phyloP scores from a whole-genome alignment of 192 early-diverging fungal genomes.

The Backusella psychrophila region DNA sequence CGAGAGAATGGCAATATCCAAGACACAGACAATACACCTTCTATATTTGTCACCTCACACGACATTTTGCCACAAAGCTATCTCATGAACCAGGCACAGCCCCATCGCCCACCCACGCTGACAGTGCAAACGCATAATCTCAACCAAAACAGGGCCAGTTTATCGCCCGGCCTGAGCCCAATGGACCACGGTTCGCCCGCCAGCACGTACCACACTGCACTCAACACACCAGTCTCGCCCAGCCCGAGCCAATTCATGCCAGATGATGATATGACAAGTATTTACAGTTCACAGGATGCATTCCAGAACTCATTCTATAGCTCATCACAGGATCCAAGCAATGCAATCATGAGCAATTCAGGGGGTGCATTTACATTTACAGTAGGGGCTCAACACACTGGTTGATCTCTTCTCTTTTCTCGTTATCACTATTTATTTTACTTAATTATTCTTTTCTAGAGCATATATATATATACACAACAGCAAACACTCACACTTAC shows the following conservation, averaged over 20 bases:
- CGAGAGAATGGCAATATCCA: neutral
- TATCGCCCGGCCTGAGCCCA: neutral
- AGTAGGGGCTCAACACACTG: neutral
- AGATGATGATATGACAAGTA: conserved; percentile 20
- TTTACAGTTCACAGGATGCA: conserved; percentile 8
- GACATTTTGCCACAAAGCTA: conserved; percentile 36
- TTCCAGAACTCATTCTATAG: conserved; percentile 1
- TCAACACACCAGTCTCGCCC: conserved; percentile 54
- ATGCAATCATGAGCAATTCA: neutral
- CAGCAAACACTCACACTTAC: neutral
- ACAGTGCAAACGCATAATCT: conserved; percentile 40
- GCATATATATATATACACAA: neutral
- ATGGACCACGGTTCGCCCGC: conserved; percentile 17
- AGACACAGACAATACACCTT: conserved; percentile 23
- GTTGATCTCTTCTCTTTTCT: neutral
- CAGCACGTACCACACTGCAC: conserved; percentile 43
- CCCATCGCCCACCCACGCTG: conserved; percentile 25
- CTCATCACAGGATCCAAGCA: neutral
- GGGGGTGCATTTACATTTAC: conserved; percentile 5
- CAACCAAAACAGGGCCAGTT: neutral
- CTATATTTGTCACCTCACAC: conserved; percentile 56
- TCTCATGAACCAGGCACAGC: conserved; percentile 5
- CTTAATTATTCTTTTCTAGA: neutral
- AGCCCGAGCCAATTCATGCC: conserved; percentile 36
- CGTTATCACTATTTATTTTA: neutral